phyloP scores from a whole-genome alignment of 2,329 filamentous ascomycete genomes.

The Colletotrichum theobromicola region DNA sequence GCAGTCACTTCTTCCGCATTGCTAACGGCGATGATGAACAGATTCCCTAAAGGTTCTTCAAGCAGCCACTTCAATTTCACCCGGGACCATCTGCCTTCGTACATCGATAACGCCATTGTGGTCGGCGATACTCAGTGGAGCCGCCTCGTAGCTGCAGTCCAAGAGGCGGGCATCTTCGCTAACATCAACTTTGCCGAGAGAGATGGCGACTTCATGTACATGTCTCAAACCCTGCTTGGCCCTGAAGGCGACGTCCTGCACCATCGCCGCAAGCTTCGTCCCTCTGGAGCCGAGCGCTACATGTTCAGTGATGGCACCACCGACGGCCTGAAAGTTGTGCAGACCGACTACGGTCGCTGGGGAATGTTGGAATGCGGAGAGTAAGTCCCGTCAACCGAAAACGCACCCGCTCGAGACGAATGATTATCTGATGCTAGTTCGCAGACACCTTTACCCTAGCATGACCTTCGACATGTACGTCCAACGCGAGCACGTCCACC shows the following conservation, averaged over 20 bases:
- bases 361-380: conserved; percentile 56
- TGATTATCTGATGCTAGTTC: background rate
- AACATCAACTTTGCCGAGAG: conserved; percentile 41
- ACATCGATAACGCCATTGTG: background rate
- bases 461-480: conserved; percentile 12
- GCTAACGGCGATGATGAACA: background rate
- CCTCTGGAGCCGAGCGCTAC: conserved; percentile 56
- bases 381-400: background rate
- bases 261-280: conserved; percentile 54
- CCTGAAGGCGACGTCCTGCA: conserved; percentile 41
- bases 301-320: conserved; percentile 52
- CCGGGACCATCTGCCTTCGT: background rate
- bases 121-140: background rate
- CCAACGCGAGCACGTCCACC: background rate
- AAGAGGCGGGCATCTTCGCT: background rate
- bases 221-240: conserved; percentile 49
- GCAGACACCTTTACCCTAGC: background rate
- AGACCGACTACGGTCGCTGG: conserved; percentile 45
- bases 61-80: background rate
- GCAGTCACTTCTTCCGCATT: background rate
- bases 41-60: background rate
- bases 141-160: background rate
- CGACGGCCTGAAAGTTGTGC: conserved; percentile 42
- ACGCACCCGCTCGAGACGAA: background rate
- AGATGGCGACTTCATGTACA: conserved; percentile 43